A percentile compares a stretch with the other conserved stretches of the same genome.
Evolutionary conservation across 768 basidiomycete species (phyloP).

Genomic region (Amyloporia xantha): DNA sequence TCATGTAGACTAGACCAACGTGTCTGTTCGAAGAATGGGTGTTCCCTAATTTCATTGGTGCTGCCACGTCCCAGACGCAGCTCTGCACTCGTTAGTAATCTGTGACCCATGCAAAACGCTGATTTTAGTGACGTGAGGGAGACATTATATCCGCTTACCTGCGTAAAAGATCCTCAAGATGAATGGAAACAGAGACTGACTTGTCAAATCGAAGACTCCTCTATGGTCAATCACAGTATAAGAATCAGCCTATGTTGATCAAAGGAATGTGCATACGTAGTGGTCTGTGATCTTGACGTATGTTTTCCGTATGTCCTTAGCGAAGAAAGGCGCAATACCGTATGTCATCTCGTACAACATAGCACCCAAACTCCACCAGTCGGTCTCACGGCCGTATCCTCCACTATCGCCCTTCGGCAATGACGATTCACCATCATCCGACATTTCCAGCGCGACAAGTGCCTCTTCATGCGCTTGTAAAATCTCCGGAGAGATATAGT

Average conservation of each 20-base stretch:
- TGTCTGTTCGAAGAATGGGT: conserved; percentile 52
- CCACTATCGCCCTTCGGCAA: conserved; percentile 18
- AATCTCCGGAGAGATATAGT: conserved; percentile 95
- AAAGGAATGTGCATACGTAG: conserved; percentile 37
- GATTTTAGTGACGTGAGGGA: too few relatives aligned
- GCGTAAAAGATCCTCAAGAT: conserved; percentile 48
- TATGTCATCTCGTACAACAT: conserved; percentile 87
- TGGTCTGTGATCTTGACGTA: conserved; percentile 78
- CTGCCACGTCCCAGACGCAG: conserved; percentile 56
- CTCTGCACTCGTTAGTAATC: conserved; percentile 56
- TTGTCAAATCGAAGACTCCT: conserved; percentile 53
- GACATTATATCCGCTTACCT: too few relatives aligned
- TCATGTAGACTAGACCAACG: conserved; percentile 48
- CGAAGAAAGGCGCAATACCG: conserved; percentile 87
- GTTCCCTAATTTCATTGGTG: conserved; percentile 57
- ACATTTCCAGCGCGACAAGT: conserved; percentile 70
- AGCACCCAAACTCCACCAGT: conserved; percentile 95
- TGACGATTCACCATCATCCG: conserved; percentile 33
- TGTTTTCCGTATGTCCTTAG: conserved; percentile 75
- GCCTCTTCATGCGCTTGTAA: conserved; percentile 79
- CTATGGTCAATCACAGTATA: conserved; percentile 29
- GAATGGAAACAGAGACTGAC: conserved; percentile 37
- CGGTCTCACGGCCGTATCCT: conserved; percentile 82
- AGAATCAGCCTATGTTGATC: neutral
- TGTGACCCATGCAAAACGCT: conserved; percentile 22